These are phyloP conservation scores for Nakaseomyces kungkrabaensis DNA, from an alignment of 1,139 yeast genomes.

Conservation along the genomic window DNA sequence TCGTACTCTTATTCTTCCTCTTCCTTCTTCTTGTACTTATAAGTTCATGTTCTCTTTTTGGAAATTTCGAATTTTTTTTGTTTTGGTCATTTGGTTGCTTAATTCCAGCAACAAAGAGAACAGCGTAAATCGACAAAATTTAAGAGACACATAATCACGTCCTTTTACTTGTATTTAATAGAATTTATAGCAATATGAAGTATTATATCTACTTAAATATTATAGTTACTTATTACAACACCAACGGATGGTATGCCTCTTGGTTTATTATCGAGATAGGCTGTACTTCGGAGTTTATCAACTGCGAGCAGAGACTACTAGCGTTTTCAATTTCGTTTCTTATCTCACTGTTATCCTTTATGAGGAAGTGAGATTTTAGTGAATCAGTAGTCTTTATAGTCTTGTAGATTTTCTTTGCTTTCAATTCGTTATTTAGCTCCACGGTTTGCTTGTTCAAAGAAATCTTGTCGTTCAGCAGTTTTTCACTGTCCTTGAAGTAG, in stretches of 20 bases:
- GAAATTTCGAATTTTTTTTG: neutral
- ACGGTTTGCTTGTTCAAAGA: slow-evolving; percentile 25
- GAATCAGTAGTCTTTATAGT: neutral
- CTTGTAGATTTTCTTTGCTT: slow-evolving; percentile 1
- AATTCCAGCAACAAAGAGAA: no score
- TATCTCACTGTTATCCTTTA: neutral
- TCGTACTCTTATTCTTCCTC: no score
- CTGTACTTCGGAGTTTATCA: neutral
- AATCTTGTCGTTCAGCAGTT: slow-evolving; percentile 24
- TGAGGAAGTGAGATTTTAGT: neutral
- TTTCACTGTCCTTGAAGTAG: slow-evolving; percentile 24
- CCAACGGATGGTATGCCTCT: slow-evolving; percentile 2
- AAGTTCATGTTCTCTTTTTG: neutral
- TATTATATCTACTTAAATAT: neutral
- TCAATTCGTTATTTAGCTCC: slow-evolving; percentile 17
- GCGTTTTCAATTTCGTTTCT: neutral
- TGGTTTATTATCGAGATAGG: neutral
- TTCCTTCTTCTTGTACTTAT: no score
- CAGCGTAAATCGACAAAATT: no score
- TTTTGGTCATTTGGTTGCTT: neutral
- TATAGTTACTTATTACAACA: neutral
- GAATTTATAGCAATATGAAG: neutral
- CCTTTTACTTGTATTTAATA: no score
- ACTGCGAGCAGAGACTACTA: neutral
- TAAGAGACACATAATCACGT: no score